Percentiles rank a stretch among this genome's conserved stretches.
Evolutionary conservation across 192 early-diverging fungal species (phyloP).

Genomic region (Coemansia sp.): DNA sequence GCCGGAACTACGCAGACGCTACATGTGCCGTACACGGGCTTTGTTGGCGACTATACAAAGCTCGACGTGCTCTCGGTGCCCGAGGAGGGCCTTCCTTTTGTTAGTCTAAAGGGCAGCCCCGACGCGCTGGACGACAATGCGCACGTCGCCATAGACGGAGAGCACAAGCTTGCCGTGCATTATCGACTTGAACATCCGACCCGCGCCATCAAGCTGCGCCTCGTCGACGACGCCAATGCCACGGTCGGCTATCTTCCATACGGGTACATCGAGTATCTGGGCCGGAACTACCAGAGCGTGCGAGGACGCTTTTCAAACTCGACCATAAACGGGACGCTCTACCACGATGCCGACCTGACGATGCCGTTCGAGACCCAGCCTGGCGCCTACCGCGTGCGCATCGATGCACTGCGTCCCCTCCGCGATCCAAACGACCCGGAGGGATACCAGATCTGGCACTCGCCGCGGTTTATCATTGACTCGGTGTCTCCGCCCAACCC

Average conservation of each 20-base stretch:
- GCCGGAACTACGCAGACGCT: slow-evolving; percentile 37
- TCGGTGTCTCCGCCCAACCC: slow-evolving; percentile 34
- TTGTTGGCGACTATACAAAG: slow-evolving; percentile 46
- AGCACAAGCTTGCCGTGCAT: slow-evolving; percentile 39
- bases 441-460: slow-evolving; percentile 50
- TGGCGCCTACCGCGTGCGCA: slow-evolving; percentile 45
- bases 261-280: slow-evolving; percentile 48
- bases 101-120: slow-evolving; percentile 36
- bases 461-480: slow-evolving; percentile 44
- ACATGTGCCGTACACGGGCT: slow-evolving; percentile 50
- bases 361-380: slow-evolving; percentile 18
- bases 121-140: slow-evolving; percentile 28
- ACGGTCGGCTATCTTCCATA: slow-evolving; percentile 46
- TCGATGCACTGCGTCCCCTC: slow-evolving; percentile 49
- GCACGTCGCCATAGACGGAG: slow-evolving; percentile 31
- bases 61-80: slow-evolving; percentile 40
- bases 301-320: slow-evolving; percentile 47
- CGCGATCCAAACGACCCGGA: slow-evolving; percentile 37
- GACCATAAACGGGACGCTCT: slow-evolving; percentile 50
- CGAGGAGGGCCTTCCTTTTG: slow-evolving; percentile 39
- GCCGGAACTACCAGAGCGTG: slow-evolving; percentile 47
- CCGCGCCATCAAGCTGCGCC: slow-evolving; percentile 42
- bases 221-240: slow-evolving; percentile 38
- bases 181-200: slow-evolving; percentile 52
- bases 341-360: slow-evolving; percentile 40